These are phyloP conservation scores for Botryobasidium botryosum DNA, from an alignment of 768 basidiomycete species.

Conservation along the genomic window DNA sequence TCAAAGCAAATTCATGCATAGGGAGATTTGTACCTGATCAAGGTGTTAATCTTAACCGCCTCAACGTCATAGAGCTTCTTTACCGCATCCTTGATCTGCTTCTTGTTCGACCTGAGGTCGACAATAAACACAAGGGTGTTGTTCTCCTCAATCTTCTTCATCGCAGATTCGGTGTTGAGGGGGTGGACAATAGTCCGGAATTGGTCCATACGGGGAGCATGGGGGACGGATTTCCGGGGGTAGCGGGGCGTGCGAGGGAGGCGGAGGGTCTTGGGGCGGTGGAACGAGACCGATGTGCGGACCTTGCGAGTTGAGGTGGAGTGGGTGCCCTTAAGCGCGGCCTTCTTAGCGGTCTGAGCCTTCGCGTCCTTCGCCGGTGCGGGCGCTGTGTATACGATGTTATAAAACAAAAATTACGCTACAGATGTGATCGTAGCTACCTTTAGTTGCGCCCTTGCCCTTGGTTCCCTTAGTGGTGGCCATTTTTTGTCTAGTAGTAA, in stretches of 20 bases:
- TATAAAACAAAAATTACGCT: background rate
- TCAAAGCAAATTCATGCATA: background rate
- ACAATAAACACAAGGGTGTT: conserved; percentile 99
- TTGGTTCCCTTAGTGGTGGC: conserved; percentile 9
- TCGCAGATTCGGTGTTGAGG: conserved; percentile 88
- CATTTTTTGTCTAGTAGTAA: no score
- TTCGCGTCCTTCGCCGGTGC: conserved; percentile 26
- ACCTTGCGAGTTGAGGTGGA: conserved; percentile 63
- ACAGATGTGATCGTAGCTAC: background rate
- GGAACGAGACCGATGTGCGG: conserved; percentile 78
- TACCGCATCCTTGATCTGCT: conserved; percentile 98
- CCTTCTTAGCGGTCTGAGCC: conserved; percentile 93
- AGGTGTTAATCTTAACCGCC: conserved; percentile 91
- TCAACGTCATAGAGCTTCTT: conserved; percentile 98
- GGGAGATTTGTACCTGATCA: conserved; percentile 59
- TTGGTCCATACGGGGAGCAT: conserved; percentile 91
- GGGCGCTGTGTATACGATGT: no score
- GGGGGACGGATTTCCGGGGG: conserved; percentile 86
- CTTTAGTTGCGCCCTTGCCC: conserved; percentile 8
- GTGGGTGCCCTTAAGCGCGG: conserved; percentile 75
- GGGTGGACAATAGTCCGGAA: conserved; percentile 86
- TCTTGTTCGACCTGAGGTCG: conserved; percentile 90
- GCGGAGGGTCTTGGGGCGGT: conserved; percentile 85
- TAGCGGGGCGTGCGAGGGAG: conserved; percentile 77
- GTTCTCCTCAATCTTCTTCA: conserved; percentile 99